Base-by-base conservation (phyloP, 2,329 filamentous ascomycete species). In the Dendrostoma leiphaemia region DNA sequence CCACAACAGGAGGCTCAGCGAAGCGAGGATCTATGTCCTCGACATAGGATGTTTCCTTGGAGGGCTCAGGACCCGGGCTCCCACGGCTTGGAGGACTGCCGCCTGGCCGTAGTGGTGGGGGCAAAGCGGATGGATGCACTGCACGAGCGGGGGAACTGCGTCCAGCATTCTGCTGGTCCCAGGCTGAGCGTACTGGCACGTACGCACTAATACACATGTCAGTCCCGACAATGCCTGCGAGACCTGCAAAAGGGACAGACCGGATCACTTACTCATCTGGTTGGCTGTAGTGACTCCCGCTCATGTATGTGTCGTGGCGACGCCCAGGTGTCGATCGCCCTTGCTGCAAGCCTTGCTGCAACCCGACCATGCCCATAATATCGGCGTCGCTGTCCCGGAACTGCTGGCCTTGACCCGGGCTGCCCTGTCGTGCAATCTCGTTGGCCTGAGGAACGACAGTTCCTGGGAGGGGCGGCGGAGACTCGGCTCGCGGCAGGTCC, bases 21-120 rank as follows among this genome's bases (percentile, higher is more conserved):
- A 97, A 97, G 53, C 86, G 89, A 41, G 93, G 91, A 61, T 96
- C 91, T 12, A 96, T 84, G 68, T 97, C 93, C 77, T 97, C 94
- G 66, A 58, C 44, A 29, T 58, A 58, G 21, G 52, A 49, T 32
- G 40, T 48, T 38, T 58, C 56, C 49, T 50, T 52, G 61, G 21
- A 64, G 66, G 37, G 64, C 63, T 51, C 38, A 15, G 70, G 63
- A 15, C 71, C 67, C 29, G 71, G 69, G 37, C 66, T 67, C 41
- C 67, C 68, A 48, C 63, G 65, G 43, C 61, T 66, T 38, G 70
- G 64, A 29, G 71, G 63, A 56, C 77, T 74, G 52, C 71, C 68
- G 48, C 64, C 45, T 29, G 49, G 41, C 10, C 35, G 50, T 31
- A 58, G 28, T 17, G 52, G 52, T 26, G 52, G 41, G 29, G 65